These are phyloP conservation scores for Claviceps africana DNA, from an alignment of 2,329 filamentous ascomycete species.

Conservation along the genomic window DNA sequence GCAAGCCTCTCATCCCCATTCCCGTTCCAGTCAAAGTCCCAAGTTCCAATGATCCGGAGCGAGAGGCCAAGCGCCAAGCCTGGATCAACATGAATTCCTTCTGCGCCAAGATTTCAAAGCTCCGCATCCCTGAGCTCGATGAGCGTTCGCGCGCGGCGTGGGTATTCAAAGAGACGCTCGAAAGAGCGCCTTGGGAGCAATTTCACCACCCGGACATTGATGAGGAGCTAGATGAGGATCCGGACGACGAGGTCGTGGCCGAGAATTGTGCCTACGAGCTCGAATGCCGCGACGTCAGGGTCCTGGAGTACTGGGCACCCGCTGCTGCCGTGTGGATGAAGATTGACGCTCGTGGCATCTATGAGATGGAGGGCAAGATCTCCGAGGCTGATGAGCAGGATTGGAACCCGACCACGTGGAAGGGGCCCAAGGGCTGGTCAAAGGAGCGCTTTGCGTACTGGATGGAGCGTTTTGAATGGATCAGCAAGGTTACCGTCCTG, in stretches of 20 bases:
- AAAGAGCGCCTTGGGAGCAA: constrained; percentile 1
- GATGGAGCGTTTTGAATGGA: constrained; percentile 1
- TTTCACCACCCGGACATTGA: constrained; percentile 2
- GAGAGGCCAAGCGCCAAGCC: constrained; percentile 1
- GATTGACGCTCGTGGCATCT: background rate
- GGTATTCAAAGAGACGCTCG: constrained; percentile 1
- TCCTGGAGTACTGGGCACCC: constrained; percentile 2
- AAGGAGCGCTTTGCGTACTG: background rate
- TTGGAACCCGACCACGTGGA: background rate
- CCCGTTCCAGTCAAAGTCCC: background rate
- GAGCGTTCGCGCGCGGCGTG: background rate
- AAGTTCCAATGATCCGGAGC: background rate
- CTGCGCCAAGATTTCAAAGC: constrained; percentile 1
- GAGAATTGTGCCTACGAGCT: constrained; percentile 1
- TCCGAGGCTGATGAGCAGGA: background rate
- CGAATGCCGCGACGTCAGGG: constrained; percentile 2
- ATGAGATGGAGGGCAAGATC: background rate
- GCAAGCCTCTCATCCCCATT: background rate
- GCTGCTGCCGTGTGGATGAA: constrained; percentile 1
- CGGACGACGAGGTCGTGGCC: background rate
- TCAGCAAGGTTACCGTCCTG: background rate
- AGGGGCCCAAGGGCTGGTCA: background rate
- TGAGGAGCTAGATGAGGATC: background rate
- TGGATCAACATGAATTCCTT: constrained; percentile 2
- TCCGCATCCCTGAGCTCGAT: background rate